A percentile compares a stretch with the other conserved stretches of the same genome.
phyloP scores from a whole-genome alignment of 2,329 filamentous ascomycete species.

The Madurella mycetomatis region DNA sequence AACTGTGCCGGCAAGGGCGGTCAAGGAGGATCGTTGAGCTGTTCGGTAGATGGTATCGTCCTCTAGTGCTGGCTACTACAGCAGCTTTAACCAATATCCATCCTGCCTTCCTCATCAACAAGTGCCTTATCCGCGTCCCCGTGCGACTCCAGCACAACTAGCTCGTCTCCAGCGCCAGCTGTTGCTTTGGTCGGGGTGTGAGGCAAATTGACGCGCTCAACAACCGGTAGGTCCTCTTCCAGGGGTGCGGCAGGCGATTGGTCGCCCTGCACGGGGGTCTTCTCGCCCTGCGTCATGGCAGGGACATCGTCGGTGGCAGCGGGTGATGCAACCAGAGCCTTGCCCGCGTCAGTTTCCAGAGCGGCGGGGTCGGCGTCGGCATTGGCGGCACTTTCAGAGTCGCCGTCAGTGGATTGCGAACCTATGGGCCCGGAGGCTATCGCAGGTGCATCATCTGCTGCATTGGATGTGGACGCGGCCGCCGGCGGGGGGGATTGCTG shows the following conservation, averaged over 20 bases:
- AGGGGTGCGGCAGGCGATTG: constrained; percentile 12
- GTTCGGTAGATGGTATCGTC: no score
- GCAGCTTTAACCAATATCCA: constrained; percentile 17
- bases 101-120: constrained; percentile 9
- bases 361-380: constrained; percentile 1
- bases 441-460: constrained; percentile 3
- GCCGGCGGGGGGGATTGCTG: neutral
- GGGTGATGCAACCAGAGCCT: constrained; percentile 20
- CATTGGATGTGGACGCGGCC: neutral
- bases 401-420: constrained; percentile 18
- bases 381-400: constrained; percentile 14
- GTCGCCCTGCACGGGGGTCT: constrained; percentile 12
- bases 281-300: constrained; percentile 22
- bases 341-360: constrained; percentile 7
- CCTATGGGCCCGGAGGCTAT: constrained; percentile 18
- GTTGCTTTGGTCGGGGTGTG: constrained; percentile 16
- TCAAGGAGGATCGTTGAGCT: no score
- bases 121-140: constrained; percentile 16
- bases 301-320: constrained; percentile 24
- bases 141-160: constrained; percentile 16
- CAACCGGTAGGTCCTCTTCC: neutral
- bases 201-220: constrained; percentile 1
- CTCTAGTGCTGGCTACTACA: no score
- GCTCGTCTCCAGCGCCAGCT: constrained; percentile 1
- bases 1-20: no score